Conservation (phyloP, 2,329 filamentous ascomycete species). For the Paecilomyces fulvus region DNA sequence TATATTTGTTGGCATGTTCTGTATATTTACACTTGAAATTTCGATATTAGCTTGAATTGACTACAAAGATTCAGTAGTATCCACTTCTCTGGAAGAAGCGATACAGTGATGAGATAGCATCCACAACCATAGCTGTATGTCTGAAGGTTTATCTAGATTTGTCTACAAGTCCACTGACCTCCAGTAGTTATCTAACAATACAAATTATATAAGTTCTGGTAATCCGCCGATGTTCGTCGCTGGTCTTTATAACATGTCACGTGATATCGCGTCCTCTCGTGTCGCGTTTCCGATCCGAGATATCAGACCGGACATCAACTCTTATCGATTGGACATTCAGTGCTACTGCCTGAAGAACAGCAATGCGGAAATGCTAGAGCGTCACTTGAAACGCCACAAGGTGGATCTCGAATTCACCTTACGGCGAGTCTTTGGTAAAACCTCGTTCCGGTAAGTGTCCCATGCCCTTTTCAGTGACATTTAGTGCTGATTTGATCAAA, state of each 20-base stretch:
- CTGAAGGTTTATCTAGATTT: background rate
- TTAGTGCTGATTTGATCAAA: slow-evolving; percentile 23
- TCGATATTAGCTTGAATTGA: background rate
- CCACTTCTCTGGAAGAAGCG: background rate
- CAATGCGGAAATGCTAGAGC: slow-evolving; percentile 22
- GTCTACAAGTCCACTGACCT: background rate
- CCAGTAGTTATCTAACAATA: too few species aligned
- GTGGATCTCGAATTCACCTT: slow-evolving; percentile 67
- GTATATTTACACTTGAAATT: background rate
- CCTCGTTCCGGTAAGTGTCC: slow-evolving; percentile 55
- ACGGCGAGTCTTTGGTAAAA: slow-evolving; percentile 63
- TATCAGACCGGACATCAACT: background rate
- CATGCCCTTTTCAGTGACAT: background rate
- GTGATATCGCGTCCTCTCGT: slow-evolving; percentile 15
- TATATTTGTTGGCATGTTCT: background rate
- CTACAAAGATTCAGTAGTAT: background rate
- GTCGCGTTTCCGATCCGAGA: background rate
- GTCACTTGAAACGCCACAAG: slow-evolving; percentile 17
- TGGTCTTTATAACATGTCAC: slow-evolving; percentile 9
- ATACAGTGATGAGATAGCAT: background rate
- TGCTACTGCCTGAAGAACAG: background rate
- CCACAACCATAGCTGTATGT: background rate
- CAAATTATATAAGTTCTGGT: too few species aligned
- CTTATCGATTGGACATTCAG: background rate
- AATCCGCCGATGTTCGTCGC: slow-evolving; percentile 2